These are phyloP conservation scores for Spirogloea muscicola DNA, from an alignment of 139 green algal genomes.

Conservation along the genomic window DNA sequence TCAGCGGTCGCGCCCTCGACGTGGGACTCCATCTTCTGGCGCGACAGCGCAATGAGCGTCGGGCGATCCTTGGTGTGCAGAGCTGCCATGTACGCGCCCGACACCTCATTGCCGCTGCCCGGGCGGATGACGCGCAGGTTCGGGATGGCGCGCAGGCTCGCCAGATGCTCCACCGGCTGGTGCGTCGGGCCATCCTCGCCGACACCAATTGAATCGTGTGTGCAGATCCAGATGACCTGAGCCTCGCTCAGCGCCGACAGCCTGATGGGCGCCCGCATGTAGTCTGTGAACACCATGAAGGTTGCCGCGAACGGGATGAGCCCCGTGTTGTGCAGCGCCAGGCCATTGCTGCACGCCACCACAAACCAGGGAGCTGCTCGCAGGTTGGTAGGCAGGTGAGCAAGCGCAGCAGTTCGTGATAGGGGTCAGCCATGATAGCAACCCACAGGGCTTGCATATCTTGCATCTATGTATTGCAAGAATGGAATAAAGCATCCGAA, in stretches of 20 bases:
- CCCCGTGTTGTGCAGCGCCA: slow-evolving; percentile 81
- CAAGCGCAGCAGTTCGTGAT: too few relatives aligned
- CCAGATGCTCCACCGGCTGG: slow-evolving; percentile 94
- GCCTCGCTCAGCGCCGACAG: slow-evolving; percentile 85
- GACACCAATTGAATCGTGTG: slow-evolving; percentile 98
- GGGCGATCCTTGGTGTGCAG: slow-evolving; percentile 61
- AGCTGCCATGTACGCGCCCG: slow-evolving; percentile 84
- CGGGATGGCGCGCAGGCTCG: slow-evolving; percentile 95
- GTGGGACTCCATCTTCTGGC: slow-evolving; percentile 91
- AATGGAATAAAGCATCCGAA: too few relatives aligned
- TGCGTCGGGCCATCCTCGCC: slow-evolving; percentile 99
- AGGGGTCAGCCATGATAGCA: too few relatives aligned
- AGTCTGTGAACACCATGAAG: slow-evolving; percentile 99
- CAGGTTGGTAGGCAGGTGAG: too few relatives aligned
- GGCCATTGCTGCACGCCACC: slow-evolving; percentile 89
- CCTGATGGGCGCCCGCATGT: slow-evolving; percentile 96
- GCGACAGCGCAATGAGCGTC: slow-evolving; percentile 84
- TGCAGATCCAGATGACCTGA: slow-evolving; percentile 92
- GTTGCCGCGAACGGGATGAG: slow-evolving; percentile 96
- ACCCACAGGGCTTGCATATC: too few relatives aligned
- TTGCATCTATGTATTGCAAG: too few relatives aligned
- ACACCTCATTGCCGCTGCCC: slow-evolving; percentile 90
- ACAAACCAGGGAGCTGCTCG: too few relatives aligned
- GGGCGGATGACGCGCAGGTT: slow-evolving; percentile 94
- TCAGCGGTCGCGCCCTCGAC: slow-evolving; percentile 72